phyloP scores from a whole-genome alignment of 805 yeast species.

The Priceomyces haplophilus region DNA sequence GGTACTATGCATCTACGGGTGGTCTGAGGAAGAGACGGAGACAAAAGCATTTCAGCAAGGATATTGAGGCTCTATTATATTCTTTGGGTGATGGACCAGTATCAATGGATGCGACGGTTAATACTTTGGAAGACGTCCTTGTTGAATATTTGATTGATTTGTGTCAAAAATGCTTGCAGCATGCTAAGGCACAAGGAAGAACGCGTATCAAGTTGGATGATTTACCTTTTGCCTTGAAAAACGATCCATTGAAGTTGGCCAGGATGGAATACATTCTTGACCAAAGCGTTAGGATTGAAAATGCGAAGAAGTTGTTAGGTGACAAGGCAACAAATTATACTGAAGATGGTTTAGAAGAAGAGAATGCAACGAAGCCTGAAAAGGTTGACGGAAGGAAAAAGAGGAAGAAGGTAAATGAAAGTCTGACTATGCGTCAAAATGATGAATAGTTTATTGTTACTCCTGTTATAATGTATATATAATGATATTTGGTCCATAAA shows the following conservation, averaged over 20 bases:
- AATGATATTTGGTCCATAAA: background rate
- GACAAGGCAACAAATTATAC: conserved; percentile 15
- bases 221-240: conserved; percentile 37
- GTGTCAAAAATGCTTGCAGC: conserved; percentile 29
- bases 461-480: background rate
- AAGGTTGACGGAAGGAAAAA: conserved; percentile 9
- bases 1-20: background rate
- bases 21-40: conserved; percentile 21
- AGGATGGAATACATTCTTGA: conserved; percentile 40
- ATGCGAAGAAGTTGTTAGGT: conserved; percentile 41
- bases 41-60: conserved; percentile 38
- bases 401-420: conserved; percentile 4
- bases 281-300: conserved; percentile 34
- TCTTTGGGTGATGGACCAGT: conserved; percentile 43
- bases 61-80: conserved; percentile 39
- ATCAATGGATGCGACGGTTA: conserved; percentile 36
- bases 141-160: conserved; percentile 36
- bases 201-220: conserved; percentile 41
- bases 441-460: background rate
- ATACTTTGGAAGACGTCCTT: conserved; percentile 37
- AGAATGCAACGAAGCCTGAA: conserved; percentile 3
- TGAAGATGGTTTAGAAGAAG: conserved; percentile 17
- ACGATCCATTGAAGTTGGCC: conserved; percentile 42
- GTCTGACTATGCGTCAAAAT: background rate
- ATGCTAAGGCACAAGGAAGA: conserved; percentile 38